These are phyloP conservation scores for Termitomyces sp. DNA, from an alignment of 768 basidiomycete species.

Conservation along the genomic window DNA sequence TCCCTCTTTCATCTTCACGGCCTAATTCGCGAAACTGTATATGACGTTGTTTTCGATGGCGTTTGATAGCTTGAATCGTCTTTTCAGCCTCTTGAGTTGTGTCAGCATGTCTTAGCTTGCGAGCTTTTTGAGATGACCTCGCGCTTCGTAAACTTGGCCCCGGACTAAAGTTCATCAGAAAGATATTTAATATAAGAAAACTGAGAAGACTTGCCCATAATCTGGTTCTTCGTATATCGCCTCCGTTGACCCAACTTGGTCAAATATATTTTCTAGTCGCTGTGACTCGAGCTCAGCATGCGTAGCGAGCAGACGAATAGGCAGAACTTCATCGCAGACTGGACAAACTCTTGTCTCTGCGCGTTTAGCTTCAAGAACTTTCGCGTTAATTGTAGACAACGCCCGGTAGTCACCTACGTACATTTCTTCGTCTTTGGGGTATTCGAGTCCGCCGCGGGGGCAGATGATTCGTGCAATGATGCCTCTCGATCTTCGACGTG, in stretches of 20 bases:
- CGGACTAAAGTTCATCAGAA: conserved; percentile 17
- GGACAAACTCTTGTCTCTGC: conserved; percentile 76
- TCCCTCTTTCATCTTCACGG: conserved; percentile 46
- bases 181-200: neutral
- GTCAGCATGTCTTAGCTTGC: conserved; percentile 30
- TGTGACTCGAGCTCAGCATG: conserved; percentile 65
- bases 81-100: conserved; percentile 40
- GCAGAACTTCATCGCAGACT: conserved; percentile 67
- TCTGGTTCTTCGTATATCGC: conserved; percentile 46
- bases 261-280: conserved; percentile 63
- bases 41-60: conserved; percentile 64
- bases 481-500: conserved; percentile 22
- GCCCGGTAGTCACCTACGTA: conserved; percentile 21
- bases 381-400: neutral
- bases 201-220: conserved; percentile 38
- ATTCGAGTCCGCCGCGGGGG: conserved; percentile 20
- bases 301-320: conserved; percentile 59
- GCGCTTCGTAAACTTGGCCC: conserved; percentile 31
- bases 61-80: conserved; percentile 56
- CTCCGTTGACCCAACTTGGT: conserved; percentile 56
- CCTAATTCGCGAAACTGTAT: conserved; percentile 62
- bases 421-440: conserved; percentile 42
- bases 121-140: conserved; percentile 33
- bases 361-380: conserved; percentile 44
- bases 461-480: conserved; percentile 30